Evolutionary conservation across 2,329 filamentous ascomycete species (phyloP), one percentile per base, ranked within the genome.

Genomic region (Mollisia scopiformis): DNA sequence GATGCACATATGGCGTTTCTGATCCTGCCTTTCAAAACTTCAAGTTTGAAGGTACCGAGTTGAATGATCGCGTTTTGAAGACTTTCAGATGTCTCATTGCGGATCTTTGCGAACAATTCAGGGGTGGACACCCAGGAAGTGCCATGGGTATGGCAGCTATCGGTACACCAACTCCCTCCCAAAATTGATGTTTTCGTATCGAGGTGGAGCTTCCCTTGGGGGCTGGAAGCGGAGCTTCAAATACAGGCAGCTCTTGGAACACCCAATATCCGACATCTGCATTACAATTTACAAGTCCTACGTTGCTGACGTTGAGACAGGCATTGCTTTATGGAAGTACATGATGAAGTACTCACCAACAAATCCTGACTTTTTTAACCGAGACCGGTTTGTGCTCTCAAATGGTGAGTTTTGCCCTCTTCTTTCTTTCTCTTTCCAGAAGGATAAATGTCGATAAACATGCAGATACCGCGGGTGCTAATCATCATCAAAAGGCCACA

Each of bases 91-190:
- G 83, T 53, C 75, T 90, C 30, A 87, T 90, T 61, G 86, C 88
- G 47, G 88, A 91, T 70, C 75, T 91, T 2, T 90, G 87, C 68
- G 82, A 90, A 71, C 87, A 90, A 65, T 91, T 89, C 74, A 84
- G 84, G 63, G 87, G 87, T 35, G 88, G 88, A 0, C 88, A 90
- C 69, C 88, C 87, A 19, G 88, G 87, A 83, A 33, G 49, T 28
- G 62, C 65, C 5, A 76, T 79, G 57, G 78, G 78, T 5, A 79
- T 79, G 77, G 76, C 77, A 16, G 75, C 77, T 1, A 77, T 79
- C 49, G 78, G 77, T n/a, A n/a, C n/a, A n/a, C n/a, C n/a, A n/a
- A n/a, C n/a, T n/a, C n/a, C n/a, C n/a, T n/a, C n/a, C n/a, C n/a
- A n/a, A n/a, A n/a, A n/a, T n/a, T n/a, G n/a, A n/a, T n/a, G n/a